Evolutionary conservation across 768 basidiomycete genomes (phyloP), one percentile per base, ranked within the genome.

Genomic region (Ramaria sp.): DNA sequence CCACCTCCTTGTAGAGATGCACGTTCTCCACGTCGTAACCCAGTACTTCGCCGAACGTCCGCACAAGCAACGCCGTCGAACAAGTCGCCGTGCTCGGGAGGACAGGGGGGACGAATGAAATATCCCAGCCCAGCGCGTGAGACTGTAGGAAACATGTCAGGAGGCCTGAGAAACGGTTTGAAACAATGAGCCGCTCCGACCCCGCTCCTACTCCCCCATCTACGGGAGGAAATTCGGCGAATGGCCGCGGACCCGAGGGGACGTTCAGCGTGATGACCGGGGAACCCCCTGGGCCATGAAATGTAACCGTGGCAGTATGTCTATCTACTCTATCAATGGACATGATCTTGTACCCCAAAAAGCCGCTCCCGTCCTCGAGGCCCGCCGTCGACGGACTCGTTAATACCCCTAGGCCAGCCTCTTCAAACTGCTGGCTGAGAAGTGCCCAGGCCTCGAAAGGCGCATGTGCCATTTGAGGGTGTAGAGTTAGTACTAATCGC

Each of bases 1-100:
- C 82, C 7, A 84, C 68, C 59, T 84, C 83, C 66, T 84, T 86
- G 65, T 83, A 86, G 71, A 84, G 71, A 58, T 84, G 81, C 10
- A 83, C 65, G 2, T 75, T 76, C 59, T 84, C 82, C 0, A 71
- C 64, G 12, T 81, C 78, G 63, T 84, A 86, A 0, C 83, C 83
- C 0, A 86, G 70, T 7, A 83, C 59, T 56, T 77, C 72, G 2
- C 75, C 75, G 60, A 86, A 83, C 0, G 75, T 71, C 55, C 66
- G 70, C 19, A 84, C 75, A 27, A 84, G 74, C 5, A 78, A 77
- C 1, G 78, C 77, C 1, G 78, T 82, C 45, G 80, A 84, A 17
- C 75, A 74, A n/a, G 80, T 81, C 0, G 83, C 79, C 0, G 82
- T 82, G 2, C 81, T 80, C 1, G 79, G 77, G 43, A 74, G 62